These are phyloP conservation scores for Diaporthe humulicola DNA, from an alignment of 2,329 filamentous ascomycete species.

Conservation along the genomic window DNA sequence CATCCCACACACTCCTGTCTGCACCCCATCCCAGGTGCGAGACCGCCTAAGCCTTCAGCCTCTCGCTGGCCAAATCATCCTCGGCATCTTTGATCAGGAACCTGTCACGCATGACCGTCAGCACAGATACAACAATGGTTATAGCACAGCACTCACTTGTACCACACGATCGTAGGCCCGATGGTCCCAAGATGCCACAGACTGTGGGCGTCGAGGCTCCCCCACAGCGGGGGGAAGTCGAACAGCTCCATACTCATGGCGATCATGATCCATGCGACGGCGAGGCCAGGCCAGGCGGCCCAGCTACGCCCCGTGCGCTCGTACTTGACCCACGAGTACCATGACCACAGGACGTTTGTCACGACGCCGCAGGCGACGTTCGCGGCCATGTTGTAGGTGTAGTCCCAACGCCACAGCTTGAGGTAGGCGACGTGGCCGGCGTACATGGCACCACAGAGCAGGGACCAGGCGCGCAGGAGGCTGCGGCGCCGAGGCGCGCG, in stretches of 20 bases:
- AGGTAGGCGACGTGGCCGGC: slow-evolving; percentile 84
- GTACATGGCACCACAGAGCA: slow-evolving; percentile 79
- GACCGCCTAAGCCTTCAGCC: slow-evolving; percentile 73
- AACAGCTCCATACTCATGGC: slow-evolving; percentile 97
- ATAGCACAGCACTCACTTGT: slow-evolving; percentile 76
- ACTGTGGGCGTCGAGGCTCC: slow-evolving; percentile 91
- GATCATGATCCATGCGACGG: slow-evolving; percentile 90
- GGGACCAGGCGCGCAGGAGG: slow-evolving; percentile 81
- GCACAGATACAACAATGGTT: slow-evolving; percentile 21
- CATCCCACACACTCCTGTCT: neutral
- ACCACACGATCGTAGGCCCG: slow-evolving; percentile 88
- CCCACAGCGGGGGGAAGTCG: slow-evolving; percentile 89
- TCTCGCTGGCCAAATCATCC: slow-evolving; percentile 81
- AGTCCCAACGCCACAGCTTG: slow-evolving; percentile 90
- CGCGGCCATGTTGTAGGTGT: slow-evolving; percentile 97
- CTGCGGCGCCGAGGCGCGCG: slow-evolving; percentile 54
- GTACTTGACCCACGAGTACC: slow-evolving; percentile 84
- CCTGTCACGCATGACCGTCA: slow-evolving; percentile 60
- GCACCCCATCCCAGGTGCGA: neutral
- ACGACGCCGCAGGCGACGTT: slow-evolving; percentile 87
- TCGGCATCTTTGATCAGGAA: slow-evolving; percentile 89
- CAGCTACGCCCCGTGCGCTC: slow-evolving; percentile 78
- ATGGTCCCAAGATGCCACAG: slow-evolving; percentile 97
- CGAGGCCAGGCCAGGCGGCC: slow-evolving; percentile 90
- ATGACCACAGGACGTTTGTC: slow-evolving; percentile 87